Evolutionary conservation across 202 grass and related monocot genomes (phyloP), one percentile per base, ranked within the genome.

Genomic region (Brachypodium distachyon): DNA sequence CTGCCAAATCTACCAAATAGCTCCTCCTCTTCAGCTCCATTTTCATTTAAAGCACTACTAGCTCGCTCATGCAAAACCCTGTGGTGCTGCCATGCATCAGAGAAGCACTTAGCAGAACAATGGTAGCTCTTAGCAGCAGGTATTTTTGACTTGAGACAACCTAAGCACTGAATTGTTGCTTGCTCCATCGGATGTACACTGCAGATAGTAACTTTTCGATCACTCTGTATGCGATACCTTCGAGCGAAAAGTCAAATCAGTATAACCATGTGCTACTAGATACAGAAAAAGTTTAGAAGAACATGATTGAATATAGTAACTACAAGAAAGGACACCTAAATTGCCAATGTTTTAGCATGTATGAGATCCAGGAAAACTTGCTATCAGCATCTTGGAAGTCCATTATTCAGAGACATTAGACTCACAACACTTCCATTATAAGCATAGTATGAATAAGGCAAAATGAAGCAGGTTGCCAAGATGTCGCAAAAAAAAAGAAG

Each of bases 41-140:
- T 99, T 85, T 99, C 92, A 83, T 81, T 90, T 48, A 88, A 41
- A 46, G 85, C 72, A 77, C 72, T 99, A 80, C 66, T 90, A 19
- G 92, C 92, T 12, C 82, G 89, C 57, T 99, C 96, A 83, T 99
- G 96, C 76, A 99, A 88, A 81, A 88, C 85, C 62, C 82, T 87
- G 75, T 99, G 96, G 55, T 99, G 96, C 81, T 87, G 89, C 96
- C 96, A 99, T 22, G 92, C 89, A 87, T 96, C 96, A 73, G 87
- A 77, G 67, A 99, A 99, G 60, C 96, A 99, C 77, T 86, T 99
- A 53, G 96, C 62, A 26, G 89, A 89, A 81, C 96, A 99, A 54
- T 99, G 96, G 34, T 93, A 99, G 67, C 96, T 99, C 86, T 96
- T 99, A 43, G 85, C 82, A 82, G 87, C 75, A 77, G 96, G 92